Conservation (phyloP, 192 early-diverging fungal genomes). For the Podila verticillata region DNA sequence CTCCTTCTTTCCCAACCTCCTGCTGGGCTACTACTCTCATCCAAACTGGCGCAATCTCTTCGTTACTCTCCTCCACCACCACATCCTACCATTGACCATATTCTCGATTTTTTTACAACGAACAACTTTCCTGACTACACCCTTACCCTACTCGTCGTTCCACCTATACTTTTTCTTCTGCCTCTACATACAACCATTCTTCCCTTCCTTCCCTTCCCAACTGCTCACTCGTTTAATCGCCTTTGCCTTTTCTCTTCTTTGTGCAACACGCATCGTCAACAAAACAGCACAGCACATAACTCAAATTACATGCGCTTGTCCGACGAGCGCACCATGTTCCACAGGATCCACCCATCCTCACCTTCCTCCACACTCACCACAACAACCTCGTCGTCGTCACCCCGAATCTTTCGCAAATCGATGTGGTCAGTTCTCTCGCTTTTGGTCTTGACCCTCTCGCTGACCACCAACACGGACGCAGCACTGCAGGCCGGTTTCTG, state of each 20-base stretch:
- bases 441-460: slow-evolving; percentile 11
- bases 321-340: neutral
- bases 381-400: neutral
- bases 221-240: neutral
- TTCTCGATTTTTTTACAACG: too few relatives aligned
- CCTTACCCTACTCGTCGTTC: too few relatives aligned
- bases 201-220: neutral
- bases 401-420: neutral
- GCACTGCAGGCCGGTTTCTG: slow-evolving; percentile 25
- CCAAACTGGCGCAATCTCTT: too few relatives aligned
- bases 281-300: neutral
- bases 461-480: slow-evolving; percentile 17
- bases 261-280: slow-evolving; percentile 1
- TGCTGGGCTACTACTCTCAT: too few relatives aligned
- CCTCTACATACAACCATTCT: neutral
- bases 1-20: too few relatives aligned
- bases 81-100: too few relatives aligned
- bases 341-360: neutral
- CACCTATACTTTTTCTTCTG: neutral
- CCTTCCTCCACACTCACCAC: neutral
- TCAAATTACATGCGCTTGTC: neutral
- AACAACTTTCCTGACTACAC: too few relatives aligned
- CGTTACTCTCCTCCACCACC: too few relatives aligned
- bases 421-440: slow-evolving; percentile 4
- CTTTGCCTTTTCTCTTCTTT: neutral